These are phyloP conservation scores for Coniella lustricola DNA, from an alignment of 2,329 filamentous ascomycete species.

Conservation along the genomic window DNA sequence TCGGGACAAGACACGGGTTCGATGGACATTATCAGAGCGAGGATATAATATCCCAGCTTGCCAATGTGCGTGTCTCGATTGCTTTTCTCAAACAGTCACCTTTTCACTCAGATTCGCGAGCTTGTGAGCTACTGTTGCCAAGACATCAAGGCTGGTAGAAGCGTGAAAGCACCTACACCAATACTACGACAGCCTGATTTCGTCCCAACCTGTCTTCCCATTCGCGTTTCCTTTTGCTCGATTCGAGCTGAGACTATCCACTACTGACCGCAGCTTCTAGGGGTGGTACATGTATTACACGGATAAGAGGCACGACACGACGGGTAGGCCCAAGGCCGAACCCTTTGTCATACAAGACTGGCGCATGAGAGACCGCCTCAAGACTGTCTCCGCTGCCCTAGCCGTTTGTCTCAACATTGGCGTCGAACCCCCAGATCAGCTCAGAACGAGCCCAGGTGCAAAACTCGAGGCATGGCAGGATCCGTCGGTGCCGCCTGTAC, in stretches of 20 bases:
- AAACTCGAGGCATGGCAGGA: slow-evolving; percentile 97
- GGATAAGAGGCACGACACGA: slow-evolving; percentile 94
- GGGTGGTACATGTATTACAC: slow-evolving; percentile 99
- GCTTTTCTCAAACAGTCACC: slow-evolving; percentile 1
- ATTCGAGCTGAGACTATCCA: neutral
- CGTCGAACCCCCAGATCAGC: slow-evolving; percentile 92
- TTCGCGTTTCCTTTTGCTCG: neutral
- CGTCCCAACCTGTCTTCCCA: too few species aligned
- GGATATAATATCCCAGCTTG: slow-evolving; percentile 78
- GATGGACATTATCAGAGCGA: slow-evolving; percentile 88
- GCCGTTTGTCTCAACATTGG: slow-evolving; percentile 95
- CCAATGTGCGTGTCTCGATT: slow-evolving; percentile 54
- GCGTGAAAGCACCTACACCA: too few species aligned
- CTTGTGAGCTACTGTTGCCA: neutral
- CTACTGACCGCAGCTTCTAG: slow-evolving; percentile 38
- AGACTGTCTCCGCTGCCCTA: slow-evolving; percentile 91
- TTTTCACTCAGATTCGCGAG: neutral
- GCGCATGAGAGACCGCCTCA: slow-evolving; percentile 93
- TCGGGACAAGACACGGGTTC: slow-evolving; percentile 73
- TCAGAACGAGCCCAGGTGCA: slow-evolving; percentile 89
- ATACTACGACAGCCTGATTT: too few species aligned
- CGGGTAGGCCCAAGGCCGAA: slow-evolving; percentile 71
- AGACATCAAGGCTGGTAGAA: too few species aligned
- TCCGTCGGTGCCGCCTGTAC: slow-evolving; percentile 69
- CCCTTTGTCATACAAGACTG: slow-evolving; percentile 74